Evolutionary conservation across 129 eudicot genomes (phyloP).

Genomic region (Logfia minima): DNA sequence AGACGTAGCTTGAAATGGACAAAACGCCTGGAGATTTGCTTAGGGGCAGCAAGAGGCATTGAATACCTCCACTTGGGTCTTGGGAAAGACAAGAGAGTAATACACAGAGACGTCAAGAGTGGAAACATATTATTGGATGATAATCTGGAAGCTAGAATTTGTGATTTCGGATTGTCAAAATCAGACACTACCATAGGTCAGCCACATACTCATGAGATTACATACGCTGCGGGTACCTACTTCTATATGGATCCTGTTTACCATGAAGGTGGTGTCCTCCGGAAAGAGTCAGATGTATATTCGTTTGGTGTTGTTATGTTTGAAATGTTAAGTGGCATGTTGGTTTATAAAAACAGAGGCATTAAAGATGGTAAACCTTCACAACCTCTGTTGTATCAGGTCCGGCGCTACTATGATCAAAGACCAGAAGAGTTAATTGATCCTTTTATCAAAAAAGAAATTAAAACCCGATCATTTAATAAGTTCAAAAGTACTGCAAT

Average conservation of each 20-base stretch:
- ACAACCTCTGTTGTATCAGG: not conserved
- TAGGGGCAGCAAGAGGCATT: not conserved
- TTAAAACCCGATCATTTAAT: not conserved
- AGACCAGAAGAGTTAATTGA: not conserved
- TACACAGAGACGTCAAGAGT: constrained; percentile 6
- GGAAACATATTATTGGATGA: not conserved
- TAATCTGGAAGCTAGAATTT: not conserved
- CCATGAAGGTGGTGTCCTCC: not conserved
- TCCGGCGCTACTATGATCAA: not conserved
- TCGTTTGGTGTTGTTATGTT: not conserved
- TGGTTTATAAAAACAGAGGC: not conserved
- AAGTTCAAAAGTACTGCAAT: not conserved
- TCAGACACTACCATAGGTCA: not conserved
- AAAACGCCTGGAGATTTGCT: not conserved
- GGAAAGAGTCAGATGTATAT: not conserved
- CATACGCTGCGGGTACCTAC: not conserved
- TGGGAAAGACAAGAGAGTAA: not conserved
- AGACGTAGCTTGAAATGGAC: not conserved
- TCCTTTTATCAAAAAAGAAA: not conserved
- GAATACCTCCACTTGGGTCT: not conserved
- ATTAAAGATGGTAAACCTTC: not conserved
- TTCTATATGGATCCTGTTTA: not conserved
- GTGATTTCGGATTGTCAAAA: constrained; percentile 4
- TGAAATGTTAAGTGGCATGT: not conserved
- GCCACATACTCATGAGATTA: not conserved